Base-by-base conservation (phyloP, 1,284 basidiomycete genomes). In the Cutaneotrichosporon cavernicola region DNA sequence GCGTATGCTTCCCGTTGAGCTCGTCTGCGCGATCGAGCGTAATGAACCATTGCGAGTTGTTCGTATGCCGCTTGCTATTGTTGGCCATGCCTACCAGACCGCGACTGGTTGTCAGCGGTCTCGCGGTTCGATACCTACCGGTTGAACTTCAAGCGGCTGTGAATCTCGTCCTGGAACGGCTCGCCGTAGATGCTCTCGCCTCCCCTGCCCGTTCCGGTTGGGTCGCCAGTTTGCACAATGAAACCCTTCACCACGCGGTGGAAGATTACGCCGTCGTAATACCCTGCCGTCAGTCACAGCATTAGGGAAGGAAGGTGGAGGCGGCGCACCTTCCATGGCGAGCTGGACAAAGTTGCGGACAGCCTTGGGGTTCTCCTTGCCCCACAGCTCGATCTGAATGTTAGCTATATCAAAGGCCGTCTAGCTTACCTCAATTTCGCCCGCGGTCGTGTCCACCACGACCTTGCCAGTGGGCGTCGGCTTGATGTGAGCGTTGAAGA, bases 41-140 rank as follows among this genome's bases (percentile, higher is more conserved):
- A 60, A 96, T 89, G 76, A 97, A 90, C 82, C 95, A 97, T 74
- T 94, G 91, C 0, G 89, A 91, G 62, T 90, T 90, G 70, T 94
- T 94, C 13, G 90, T 87, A 75, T 92, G 85, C 77, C 91, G 89
- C 55, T 84, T 84, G 16, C 92, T 91, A 63, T 87, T 89, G 74
- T 97, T 97, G 2, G 96, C 96, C 91, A 97, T 96, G 0, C 86
- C 97, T 0, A 99, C 87, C 6, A 99, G 78, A 0, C 96, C 97
- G 64, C 96, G 88, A 69, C 80, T 96, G 87, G 7, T 87, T 80
- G 76, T 89, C 21, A 88, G 36, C 21, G 8, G 14, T 9, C 14
- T 10, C 26, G n/a, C 38, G 8, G 2, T 5, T 2, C 7, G 26
- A 16, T 30, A 56, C 72, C 34, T 34, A 77, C 76, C 78, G 68